Base-by-base conservation (phyloP, 257 asterid species). In the Lithospermum erythrorhizon region DNA sequence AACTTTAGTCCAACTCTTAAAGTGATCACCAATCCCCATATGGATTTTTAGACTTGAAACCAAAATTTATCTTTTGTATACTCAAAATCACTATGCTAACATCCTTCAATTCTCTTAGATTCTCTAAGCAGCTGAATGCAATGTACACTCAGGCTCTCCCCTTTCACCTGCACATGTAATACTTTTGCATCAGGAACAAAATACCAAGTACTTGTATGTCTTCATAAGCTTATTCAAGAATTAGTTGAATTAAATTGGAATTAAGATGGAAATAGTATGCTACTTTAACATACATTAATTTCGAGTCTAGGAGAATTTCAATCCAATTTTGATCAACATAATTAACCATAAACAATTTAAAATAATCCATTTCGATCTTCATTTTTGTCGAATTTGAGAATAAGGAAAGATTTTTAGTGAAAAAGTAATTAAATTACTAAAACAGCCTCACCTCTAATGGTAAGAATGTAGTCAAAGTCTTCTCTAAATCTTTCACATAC, bases 101-200 rank as follows among this genome's bases (percentile, higher is more conserved):
- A 27, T 56, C 21, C 35, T 23, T 56, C n/a, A 45, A 30, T 65
- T 61, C 59, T 65, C 53, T 3, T 35, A 41, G 56, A 53, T 23
- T 72, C 75, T 57, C 68, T 67, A 53, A 60, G 61, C 25, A 81
- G 60, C 65, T 83, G 90, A 25, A 80, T 60, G 21, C 62, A 70
- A 15, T 78, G 88, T 21, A 70, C 77, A 62, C 82, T 74, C 59
- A 80, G 64, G 52, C 82, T 78, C 61, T 69, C 77, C 67, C 82
- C 90, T 41, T 68, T 69, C 48, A 57, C 87, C 94, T 85, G 79
- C 84, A 67, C 32, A 3, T 27, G 32, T 27, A 27, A 5, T 27
- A 27, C 6, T 27, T 0, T 27, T 27, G 27, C 27, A 24, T 24
- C 27, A 24, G 27, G 27, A 24, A 24, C 27, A 24, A 24, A 24